A percentile compares a stretch with the other conserved stretches of the same genome.
These are phyloP conservation scores for Gossypium raimondii DNA, from an alignment of 345 rosid species.

Conservation along the genomic window DNA sequence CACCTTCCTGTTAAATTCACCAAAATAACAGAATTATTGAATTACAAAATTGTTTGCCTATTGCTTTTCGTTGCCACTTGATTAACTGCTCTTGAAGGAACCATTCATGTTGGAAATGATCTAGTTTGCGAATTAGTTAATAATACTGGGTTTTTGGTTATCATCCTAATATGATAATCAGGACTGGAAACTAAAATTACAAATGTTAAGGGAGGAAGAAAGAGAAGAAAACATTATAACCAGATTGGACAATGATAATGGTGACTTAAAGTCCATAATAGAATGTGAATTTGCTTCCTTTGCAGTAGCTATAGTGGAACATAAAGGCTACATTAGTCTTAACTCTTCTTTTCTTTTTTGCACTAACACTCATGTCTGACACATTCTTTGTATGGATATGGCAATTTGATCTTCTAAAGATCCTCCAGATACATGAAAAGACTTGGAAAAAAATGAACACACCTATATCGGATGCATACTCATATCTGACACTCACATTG, in stretches of 20 bases:
- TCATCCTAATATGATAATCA: no score
- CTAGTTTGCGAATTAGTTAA: neutral
- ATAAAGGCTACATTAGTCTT: neutral
- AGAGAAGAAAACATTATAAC: neutral
- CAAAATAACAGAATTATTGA: neutral
- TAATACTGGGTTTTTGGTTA: neutral
- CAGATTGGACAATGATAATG: neutral
- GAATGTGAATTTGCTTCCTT: neutral
- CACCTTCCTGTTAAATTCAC: slow-evolving; percentile 10
- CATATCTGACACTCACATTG: no score
- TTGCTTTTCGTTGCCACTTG: neutral
- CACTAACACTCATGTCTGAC: no score
- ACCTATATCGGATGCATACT: no score
- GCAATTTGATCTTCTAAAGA: no score
- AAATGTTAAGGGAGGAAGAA: no score
- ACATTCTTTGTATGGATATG: no score
- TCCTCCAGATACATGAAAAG: no score
- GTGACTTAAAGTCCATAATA: neutral
- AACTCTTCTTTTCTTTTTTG: no score
- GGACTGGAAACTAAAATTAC: no score
- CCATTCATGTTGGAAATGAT: neutral
- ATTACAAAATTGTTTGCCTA: neutral
- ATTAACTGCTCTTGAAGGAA: neutral
- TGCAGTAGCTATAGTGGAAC: neutral
- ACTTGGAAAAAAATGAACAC: no score